phyloP scores from a whole-genome alignment of 768 basidiomycete species.

The Fibroporia radiculosa region DNA sequence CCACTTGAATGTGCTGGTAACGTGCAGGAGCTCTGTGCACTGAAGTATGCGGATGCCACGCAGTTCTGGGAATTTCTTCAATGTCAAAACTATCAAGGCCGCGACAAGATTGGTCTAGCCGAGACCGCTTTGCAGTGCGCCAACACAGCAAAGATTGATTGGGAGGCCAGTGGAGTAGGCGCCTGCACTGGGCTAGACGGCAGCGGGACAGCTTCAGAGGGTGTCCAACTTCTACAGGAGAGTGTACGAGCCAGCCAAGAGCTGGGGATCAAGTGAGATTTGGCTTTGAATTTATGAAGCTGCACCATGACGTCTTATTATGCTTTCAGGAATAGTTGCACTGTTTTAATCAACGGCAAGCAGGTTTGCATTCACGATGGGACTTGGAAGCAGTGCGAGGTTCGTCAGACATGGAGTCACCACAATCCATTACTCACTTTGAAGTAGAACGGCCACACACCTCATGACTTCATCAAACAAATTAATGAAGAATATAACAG shows the following conservation, averaged over 20 bases:
- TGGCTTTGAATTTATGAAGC: conserved; percentile 3
- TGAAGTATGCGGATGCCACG: conserved; percentile 44
- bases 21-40: conserved; percentile 80
- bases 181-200: conserved; percentile 56
- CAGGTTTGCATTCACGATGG: conserved; percentile 71
- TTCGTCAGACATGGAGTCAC: conserved; percentile 23
- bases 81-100: conserved; percentile 71
- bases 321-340: conserved; percentile 70
- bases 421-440: neutral
- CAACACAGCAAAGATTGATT: conserved; percentile 52
- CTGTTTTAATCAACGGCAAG: conserved; percentile 64
- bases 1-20: conserved; percentile 79
- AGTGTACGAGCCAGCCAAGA: conserved; percentile 40
- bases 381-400: conserved; percentile 75
- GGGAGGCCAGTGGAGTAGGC: conserved; percentile 51
- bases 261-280: conserved; percentile 55
- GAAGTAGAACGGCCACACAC: conserved; percentile 61
- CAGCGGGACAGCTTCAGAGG: conserved; percentile 56
- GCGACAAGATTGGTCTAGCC: conserved; percentile 54
- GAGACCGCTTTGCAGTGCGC: conserved; percentile 65
- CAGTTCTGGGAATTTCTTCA: conserved; percentile 80
- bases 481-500: conserved; percentile 67
- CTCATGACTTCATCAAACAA: conserved; percentile 66
- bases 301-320: neutral
- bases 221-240: conserved; percentile 51